These are phyloP conservation scores for Geotrichum europaeum DNA, from an alignment of 1,139 yeast species.

Conservation along the genomic window DNA sequence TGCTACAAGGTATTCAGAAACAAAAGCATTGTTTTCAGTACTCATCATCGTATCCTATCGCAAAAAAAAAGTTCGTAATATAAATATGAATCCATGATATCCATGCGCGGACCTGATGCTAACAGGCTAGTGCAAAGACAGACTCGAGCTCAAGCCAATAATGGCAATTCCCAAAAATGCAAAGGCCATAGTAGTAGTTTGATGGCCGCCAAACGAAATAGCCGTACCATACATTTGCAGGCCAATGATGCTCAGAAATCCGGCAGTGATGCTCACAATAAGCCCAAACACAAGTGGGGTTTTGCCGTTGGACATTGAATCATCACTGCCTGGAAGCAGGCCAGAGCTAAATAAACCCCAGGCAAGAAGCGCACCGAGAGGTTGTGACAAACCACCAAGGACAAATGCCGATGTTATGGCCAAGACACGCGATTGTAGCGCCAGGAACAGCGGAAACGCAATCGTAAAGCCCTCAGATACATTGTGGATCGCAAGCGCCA, in stretches of 20 bases:
- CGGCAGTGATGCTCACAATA: conserved; percentile 69
- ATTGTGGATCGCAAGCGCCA: conserved; percentile 82
- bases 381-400: conserved; percentile 82
- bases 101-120: not conserved
- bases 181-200: conserved; percentile 27
- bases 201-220: conserved; percentile 57
- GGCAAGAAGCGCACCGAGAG: conserved; percentile 80
- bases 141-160: conserved; percentile 23
- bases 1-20: no score
- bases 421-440: conserved; percentile 53
- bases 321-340: conserved; percentile 33
- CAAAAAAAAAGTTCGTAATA: not conserved
- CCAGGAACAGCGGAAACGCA: conserved; percentile 83
- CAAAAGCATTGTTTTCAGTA: not conserved
- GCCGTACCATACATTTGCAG: conserved; percentile 82
- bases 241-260: conserved; percentile 74
- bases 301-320: conserved; percentile 23
- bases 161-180: conserved; percentile 32
- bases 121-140: not conserved
- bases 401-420: conserved; percentile 62
- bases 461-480: conserved; percentile 94
- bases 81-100: not conserved
- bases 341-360: conserved; percentile 46
- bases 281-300: conserved; percentile 45
- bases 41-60: not conserved